Base-by-base conservation (phyloP, 495 filamentous ascomycete genomes). In the Lineolata rhizophorae region DNA sequence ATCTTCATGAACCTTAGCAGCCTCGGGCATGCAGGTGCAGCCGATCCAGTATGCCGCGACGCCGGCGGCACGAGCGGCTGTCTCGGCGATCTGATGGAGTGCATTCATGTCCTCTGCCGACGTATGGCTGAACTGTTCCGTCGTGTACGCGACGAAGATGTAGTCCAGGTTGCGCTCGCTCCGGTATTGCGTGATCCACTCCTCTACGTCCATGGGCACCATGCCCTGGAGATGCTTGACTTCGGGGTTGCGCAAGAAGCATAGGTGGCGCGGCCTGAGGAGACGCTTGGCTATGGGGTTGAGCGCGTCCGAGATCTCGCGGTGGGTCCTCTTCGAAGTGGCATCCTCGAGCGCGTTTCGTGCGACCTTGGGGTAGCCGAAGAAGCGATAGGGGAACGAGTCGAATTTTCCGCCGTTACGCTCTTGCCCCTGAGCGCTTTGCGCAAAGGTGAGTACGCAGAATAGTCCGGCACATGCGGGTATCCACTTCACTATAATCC, bases 91-190 rank as follows among this genome's bases (percentile, higher is more conserved):
- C 8, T 42, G 20, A 31, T 45, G 38, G 2, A 52, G 35, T n/a
- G 19, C 33, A 12, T 37, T 8, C 26, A 42, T 6, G 8, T 48
- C 35, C 16, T 40, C 35, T 16, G 36, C 25, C 1, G 37, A 39
- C 20, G 27, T 20, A 25, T 33, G 26, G 0, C 20, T 25, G 25
- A 52, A 54, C 19, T 54, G 50, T 20, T 45, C 37, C 6, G 24
- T 21, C 1, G 47, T 51, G 31, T 53, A 54, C 3, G 42, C 37
- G 12, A 52, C 38, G 18, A 48, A 46, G 6, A 48, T 17, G 17
- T 50, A 50, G 12, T 35, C 18, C 26, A 38, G 31, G 18, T 28
- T 28, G 15, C 33, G 18, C 22, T 49, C 34, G 26, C 34, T 35
- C 14, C 34, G 27, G 19, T 44, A 44, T 28, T 50, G 40, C 20